Conservation (phyloP, 305 asterid genomes). For the Fraxinus dipetala region DNA sequence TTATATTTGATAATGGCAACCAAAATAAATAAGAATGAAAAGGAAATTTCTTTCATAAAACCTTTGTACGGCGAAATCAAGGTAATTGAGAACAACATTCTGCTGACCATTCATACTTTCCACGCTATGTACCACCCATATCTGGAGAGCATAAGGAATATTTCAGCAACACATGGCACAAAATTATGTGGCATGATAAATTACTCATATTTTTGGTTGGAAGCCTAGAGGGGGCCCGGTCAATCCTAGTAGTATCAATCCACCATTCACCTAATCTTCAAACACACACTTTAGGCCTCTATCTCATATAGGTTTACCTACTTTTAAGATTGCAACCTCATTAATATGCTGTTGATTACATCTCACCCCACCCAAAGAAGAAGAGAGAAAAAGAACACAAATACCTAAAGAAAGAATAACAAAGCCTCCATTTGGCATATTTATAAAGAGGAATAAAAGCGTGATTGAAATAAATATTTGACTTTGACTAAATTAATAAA, state of each 20-base stretch:
- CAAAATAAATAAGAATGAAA: slow-evolving; percentile 16
- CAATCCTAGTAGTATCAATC: background rate
- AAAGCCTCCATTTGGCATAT: background rate
- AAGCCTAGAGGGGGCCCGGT: background rate
- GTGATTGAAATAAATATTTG: background rate
- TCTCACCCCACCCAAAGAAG: background rate
- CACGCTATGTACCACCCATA: slow-evolving; percentile 56
- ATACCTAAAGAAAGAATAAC: slow-evolving; percentile 13
- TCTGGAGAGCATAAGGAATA: slow-evolving; percentile 43
- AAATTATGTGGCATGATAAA: background rate
- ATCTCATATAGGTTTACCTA: background rate
- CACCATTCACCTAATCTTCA: background rate
- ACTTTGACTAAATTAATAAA: background rate
- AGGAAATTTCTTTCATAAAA: slow-evolving; percentile 25
- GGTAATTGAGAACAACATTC: slow-evolving; percentile 61
- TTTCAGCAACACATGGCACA: slow-evolving; percentile 25
- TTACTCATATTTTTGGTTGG: background rate
- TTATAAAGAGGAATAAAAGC: background rate
- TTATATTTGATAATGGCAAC: slow-evolving; percentile 2
- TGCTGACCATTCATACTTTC: slow-evolving; percentile 45
- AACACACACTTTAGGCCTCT: background rate
- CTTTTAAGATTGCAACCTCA: background rate
- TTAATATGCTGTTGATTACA: slow-evolving; percentile 10
- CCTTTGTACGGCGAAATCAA: slow-evolving; percentile 68
- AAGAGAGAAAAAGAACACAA: background rate